These are phyloP conservation scores for Leccinum solheimii DNA, from an alignment of 1,284 basidiomycete species.

Conservation along the genomic window DNA sequence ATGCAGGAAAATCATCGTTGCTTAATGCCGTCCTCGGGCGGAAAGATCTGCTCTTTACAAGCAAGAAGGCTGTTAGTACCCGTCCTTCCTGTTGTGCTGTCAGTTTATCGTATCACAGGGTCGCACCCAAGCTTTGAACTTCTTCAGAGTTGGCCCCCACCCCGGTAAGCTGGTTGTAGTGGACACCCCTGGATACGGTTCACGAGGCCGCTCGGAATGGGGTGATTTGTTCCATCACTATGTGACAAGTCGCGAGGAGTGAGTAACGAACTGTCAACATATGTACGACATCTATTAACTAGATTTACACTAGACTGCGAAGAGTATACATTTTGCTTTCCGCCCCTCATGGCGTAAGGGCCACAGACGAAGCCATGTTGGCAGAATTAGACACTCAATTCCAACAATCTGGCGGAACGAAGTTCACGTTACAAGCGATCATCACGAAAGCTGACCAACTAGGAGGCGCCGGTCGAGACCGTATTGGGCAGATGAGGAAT, in stretches of 20 bases:
- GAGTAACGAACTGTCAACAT: constrained; percentile 22
- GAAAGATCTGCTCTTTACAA: constrained; percentile 56
- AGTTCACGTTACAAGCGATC: constrained; percentile 64
- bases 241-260: constrained; percentile 59
- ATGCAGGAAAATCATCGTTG: constrained; percentile 72
- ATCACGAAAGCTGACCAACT: constrained; percentile 70
- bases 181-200: constrained; percentile 76
- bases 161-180: constrained; percentile 64
- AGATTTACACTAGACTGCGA: constrained; percentile 47
- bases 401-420: constrained; percentile 39
- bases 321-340: constrained; percentile 72
- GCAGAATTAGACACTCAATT: constrained; percentile 43
- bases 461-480: constrained; percentile 30
- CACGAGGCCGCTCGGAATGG: constrained; percentile 72
- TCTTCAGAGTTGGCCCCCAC: constrained; percentile 59
- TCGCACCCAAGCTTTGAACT: constrained; percentile 66
- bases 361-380: constrained; percentile 63
- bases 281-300: not conserved
- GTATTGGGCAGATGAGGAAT: constrained; percentile 32
- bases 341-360: constrained; percentile 59
- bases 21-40: constrained; percentile 67
- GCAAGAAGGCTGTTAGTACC: constrained; percentile 63
- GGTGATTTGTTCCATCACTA: constrained; percentile 67
- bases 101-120: constrained; percentile 46
- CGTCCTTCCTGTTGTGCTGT: not conserved